A percentile compares a stretch with the other conserved stretches of the same genome.
phyloP scores from a whole-genome alignment of 768 basidiomycete species.

The Clitopilus hobsonii region DNA sequence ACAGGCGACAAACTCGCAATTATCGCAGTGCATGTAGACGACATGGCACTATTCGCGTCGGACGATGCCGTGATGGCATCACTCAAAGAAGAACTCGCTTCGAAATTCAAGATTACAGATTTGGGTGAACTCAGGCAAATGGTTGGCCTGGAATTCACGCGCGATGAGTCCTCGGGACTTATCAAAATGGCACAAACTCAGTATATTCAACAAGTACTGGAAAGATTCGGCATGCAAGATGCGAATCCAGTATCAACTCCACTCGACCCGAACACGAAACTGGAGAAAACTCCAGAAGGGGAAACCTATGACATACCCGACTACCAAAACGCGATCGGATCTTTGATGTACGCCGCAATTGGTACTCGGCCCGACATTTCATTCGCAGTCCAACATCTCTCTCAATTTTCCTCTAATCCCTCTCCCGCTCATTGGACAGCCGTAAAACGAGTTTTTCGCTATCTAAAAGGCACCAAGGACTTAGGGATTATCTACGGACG shows the following conservation, averaged over 20 bases:
- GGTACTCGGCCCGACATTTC: slow-evolving; percentile 18
- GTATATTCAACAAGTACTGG: slow-evolving; percentile 23
- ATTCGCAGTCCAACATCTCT: slow-evolving; percentile 3
- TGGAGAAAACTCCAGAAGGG: slow-evolving; percentile 6
- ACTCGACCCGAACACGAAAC: slow-evolving; percentile 17
- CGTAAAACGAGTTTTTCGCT: slow-evolving; percentile 4
- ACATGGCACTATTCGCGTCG: slow-evolving; percentile 22
- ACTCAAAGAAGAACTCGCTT: slow-evolving; percentile 16
- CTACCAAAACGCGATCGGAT: not conserved
- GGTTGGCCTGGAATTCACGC: slow-evolving; percentile 25
- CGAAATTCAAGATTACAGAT: slow-evolving; percentile 23
- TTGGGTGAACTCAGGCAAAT: slow-evolving; percentile 22
- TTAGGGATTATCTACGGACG: not conserved
- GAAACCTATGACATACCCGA: not conserved
- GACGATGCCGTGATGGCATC: slow-evolving; percentile 9
- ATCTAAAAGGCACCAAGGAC: not conserved
- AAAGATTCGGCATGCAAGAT: slow-evolving; percentile 16
- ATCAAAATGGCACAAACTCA: slow-evolving; percentile 22
- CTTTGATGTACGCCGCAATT: not conserved
- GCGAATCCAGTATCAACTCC: slow-evolving; percentile 18
- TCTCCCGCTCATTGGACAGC: slow-evolving; percentile 2
- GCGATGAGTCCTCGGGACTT: slow-evolving; percentile 9
- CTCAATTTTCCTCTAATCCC: not conserved
- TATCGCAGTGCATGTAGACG: slow-evolving; percentile 26
- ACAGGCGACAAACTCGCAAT: slow-evolving; percentile 5